A percentile compares a stretch with the other conserved stretches of the same genome.
These are phyloP conservation scores for Trichoderma brevicompactum DNA, from an alignment of 2,329 filamentous ascomycete species.

Conservation along the genomic window DNA sequence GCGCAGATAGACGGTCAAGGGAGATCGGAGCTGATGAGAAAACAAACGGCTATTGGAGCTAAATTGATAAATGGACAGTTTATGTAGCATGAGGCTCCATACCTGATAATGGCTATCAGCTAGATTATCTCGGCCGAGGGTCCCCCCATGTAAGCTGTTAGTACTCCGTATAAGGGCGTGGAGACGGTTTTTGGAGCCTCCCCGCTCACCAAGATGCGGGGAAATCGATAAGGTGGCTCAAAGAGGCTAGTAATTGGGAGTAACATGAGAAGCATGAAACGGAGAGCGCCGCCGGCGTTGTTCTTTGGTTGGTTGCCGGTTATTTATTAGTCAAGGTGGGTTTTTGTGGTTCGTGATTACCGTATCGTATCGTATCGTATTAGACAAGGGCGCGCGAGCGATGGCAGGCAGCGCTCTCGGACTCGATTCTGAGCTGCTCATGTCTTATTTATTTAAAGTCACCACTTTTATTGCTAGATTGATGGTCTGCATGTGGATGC, in stretches of 20 bases:
- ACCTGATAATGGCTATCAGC: neutral
- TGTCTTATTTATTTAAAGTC: neutral
- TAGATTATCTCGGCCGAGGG: neutral
- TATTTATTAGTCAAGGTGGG: neutral
- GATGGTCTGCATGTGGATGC: neutral
- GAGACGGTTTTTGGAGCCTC: slow-evolving; percentile 4
- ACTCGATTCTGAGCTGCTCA: neutral
- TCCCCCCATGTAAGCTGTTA: slow-evolving; percentile 14
- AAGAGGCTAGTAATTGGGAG: slow-evolving; percentile 5
- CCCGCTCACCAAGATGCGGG: slow-evolving; percentile 18
- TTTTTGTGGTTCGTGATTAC: neutral
- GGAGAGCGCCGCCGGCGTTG: neutral
- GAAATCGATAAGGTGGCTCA: slow-evolving; percentile 18
- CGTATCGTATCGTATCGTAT: neutral
- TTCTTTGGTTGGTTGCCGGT: slow-evolving; percentile 15
- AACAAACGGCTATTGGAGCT: neutral
- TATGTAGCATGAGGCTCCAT: slow-evolving; percentile 10
- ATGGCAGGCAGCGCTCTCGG: neutral
- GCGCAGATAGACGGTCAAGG: slow-evolving; percentile 2
- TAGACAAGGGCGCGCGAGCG: neutral
- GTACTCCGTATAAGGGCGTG: neutral
- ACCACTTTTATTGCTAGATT: neutral
- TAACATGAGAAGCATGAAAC: neutral
- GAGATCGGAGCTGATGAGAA: neutral
- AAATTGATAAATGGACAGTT: neutral